Base-by-base conservation (phyloP, 83 land plant genomes). In the Picea abies region DNA sequence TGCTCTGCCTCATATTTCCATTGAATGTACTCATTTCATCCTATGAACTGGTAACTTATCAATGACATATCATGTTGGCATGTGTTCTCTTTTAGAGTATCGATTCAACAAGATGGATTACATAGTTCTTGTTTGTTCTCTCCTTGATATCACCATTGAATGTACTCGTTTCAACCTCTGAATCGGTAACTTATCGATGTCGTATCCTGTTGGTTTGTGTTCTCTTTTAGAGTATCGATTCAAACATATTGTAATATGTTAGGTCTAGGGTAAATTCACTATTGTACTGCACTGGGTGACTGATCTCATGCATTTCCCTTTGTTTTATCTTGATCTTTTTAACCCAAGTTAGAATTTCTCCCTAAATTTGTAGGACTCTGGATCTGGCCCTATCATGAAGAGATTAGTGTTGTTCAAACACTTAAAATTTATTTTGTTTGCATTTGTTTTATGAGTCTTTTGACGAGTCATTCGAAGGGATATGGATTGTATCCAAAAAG, bases 401-500 rank as follows among this genome's bases (percentile, higher is more conserved):
- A 44, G 47, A 44, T 44, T 44, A 6, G 47, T 5, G 47, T 8
- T 44, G 8, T 44, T 44, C 47, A 44, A 44, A 44, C 8, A 14
- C 25, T 20, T 65, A 0, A n/a, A 49, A 15, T 44, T 23, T 32
- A 17, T 80, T 66, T 62, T 9, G 65, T 78, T 37, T 76, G 67
- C 52, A 90, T 93, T 52, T 84, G 44, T 90, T 92, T 62, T 87
- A 92, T 83, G 94, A 92, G 82, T 85, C 94, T 8, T 92, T 92
- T 69, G 93, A 92, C 11, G 94, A 89, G 69, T 3, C 85, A 19
- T 92, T 85, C 47, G 88, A 92, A 5, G 90, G 93, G 11, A 82
- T 88, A 2, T 92, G 94, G 94, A 81, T 90, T 41, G 90, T 89
- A 4, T 89, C 94, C 1, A 88, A 87, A 32, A 90, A 90, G 67